phyloP scores from a whole-genome alignment of 441 rosid species.

The Geranium incanum region DNA sequence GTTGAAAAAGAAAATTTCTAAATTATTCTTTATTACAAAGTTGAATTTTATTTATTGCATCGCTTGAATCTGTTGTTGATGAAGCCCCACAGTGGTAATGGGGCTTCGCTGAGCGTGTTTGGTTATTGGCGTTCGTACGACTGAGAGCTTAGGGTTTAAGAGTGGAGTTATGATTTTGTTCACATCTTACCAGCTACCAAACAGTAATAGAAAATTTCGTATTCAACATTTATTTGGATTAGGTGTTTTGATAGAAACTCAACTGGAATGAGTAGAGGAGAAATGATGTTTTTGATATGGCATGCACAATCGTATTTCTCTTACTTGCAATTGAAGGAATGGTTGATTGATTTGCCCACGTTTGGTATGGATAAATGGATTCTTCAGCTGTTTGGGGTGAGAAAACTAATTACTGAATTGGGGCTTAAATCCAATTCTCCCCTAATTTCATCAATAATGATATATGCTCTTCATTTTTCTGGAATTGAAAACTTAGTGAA shows the following conservation, averaged over 20 bases:
- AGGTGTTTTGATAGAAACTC: not conserved
- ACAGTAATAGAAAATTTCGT: not conserved
- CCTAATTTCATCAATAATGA: not conserved
- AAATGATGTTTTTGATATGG: not conserved
- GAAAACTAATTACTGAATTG: not conserved
- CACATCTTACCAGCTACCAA: not conserved
- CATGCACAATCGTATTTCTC: not conserved
- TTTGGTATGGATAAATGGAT: not conserved
- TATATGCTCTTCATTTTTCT: not conserved
- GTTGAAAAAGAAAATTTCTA: not conserved
- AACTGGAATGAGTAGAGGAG: not conserved
- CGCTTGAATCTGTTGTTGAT: not conserved
- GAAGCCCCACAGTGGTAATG: not conserved
- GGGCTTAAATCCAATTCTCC: not conserved
- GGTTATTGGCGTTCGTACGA: not conserved
- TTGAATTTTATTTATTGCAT: not conserved
- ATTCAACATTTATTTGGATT: not conserved
- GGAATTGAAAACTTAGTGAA: not conserved
- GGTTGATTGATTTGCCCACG: not conserved
- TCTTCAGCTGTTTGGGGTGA: constrained; percentile 1
- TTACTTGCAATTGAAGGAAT: constrained; percentile 4
- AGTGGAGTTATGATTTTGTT: not conserved
- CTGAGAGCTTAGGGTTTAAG: not conserved
- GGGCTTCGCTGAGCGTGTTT: not conserved
- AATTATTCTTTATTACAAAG: not conserved